phyloP scores from a whole-genome alignment of 1,284 basidiomycete species.

The Trichosporon sp. region DNA sequence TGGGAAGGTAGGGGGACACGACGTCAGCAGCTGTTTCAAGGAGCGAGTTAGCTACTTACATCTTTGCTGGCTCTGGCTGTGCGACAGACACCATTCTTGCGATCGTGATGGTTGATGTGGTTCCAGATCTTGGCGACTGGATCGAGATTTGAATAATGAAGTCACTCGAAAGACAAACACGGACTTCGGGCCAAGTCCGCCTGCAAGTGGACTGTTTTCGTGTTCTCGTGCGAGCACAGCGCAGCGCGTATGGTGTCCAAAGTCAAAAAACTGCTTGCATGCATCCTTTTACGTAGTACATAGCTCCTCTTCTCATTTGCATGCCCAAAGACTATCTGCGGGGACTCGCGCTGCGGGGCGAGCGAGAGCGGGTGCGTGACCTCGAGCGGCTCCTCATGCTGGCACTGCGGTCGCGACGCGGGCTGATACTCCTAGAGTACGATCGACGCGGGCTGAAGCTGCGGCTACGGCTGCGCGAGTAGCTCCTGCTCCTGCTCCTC shows the following conservation, averaged over 20 bases:
- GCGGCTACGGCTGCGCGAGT: slow-evolving; percentile 23
- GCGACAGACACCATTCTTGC: slow-evolving; percentile 18
- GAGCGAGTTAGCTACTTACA: slow-evolving; percentile 22
- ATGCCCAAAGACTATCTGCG: slow-evolving; percentile 9
- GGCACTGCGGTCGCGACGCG: slow-evolving; percentile 23
- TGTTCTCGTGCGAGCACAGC: not conserved
- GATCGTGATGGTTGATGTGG: not conserved
- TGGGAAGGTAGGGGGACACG: slow-evolving; percentile 18
- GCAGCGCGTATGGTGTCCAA: not conserved
- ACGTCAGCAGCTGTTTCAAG: not conserved
- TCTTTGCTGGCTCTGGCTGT: slow-evolving; percentile 26
- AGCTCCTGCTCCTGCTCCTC: slow-evolving; percentile 23
- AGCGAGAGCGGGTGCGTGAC: slow-evolving; percentile 2
- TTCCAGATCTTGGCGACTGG: not conserved
- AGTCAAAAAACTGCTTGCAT: not conserved
- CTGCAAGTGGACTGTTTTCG: not conserved
- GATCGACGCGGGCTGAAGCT: slow-evolving; percentile 15
- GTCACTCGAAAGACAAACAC: slow-evolving; percentile 17
- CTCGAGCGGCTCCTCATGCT: slow-evolving; percentile 28
- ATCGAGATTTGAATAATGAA: not conserved
- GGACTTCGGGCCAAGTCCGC: not conserved
- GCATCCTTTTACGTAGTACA: slow-evolving; percentile 1
- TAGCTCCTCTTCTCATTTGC: not conserved
- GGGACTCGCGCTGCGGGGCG: slow-evolving; percentile 25
- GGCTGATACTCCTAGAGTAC: slow-evolving; percentile 15